Evolutionary conservation across 2,329 filamentous ascomycete species (phyloP), one percentile per base, ranked within the genome.

Genomic region (Davidsoniella eucalypti): DNA sequence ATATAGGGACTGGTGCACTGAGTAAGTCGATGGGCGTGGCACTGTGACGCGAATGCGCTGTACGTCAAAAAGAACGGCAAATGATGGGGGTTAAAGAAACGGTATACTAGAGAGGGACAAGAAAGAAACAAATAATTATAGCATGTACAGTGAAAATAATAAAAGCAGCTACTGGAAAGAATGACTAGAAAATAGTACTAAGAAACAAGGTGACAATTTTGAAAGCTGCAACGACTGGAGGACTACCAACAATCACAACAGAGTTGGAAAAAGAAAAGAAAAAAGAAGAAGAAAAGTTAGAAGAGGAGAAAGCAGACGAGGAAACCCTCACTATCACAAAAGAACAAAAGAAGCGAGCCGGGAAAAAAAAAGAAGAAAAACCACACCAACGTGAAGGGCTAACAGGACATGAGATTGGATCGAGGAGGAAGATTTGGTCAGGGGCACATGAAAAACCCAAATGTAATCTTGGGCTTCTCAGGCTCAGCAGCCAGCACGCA

Each of bases 231-330:
- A 37, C 33, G 26, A 36, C 4, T 18, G 44, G 9, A 36, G 40
- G 38, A 42, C 18, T 17, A 16, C 38, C 46, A 44, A 33, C 33
- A 29, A 38, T 49, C 42, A 21, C 33, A 21, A 41, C 41, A 41
- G 43, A 47, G 42, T 43, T 38, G 33, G 47, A 47, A 36, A 44
- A 45, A 42, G 37, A 50, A 48, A 17, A 44, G 46, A 37, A 29
- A 26, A 47, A 38, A 44, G 38, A 8, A 45, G 41, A 52, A 52
- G 50, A 17, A 39, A 18, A 23, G 29, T 12, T 38, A 51, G 49
- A 54, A 44, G 40, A 51, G 44, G 47, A 52, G 25, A 45, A 45
- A 47, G 33, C 26, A 37, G 26, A 49, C 9, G 33, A 48, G 18
- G 10, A 25, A 39, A 21, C 21, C 16, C 9, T 38, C 46, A 47